Evolutionary conservation across 768 basidiomycete species (phyloP).

Genomic region (Polyporus arcularius): DNA sequence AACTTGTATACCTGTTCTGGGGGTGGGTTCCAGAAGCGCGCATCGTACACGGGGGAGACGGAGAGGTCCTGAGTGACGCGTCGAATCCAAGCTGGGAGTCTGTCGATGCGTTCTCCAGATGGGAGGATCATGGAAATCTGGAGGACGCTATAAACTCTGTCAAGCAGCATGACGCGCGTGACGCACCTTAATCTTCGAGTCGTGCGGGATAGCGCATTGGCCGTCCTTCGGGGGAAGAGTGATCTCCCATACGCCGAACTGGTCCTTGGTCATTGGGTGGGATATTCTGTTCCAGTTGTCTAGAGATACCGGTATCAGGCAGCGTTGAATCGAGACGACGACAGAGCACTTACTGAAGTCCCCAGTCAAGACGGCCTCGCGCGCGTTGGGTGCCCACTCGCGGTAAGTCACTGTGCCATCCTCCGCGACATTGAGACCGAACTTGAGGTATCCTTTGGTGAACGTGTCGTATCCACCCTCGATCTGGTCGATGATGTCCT

Average conservation of each 20-base stretch:
- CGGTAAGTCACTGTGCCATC: conserved; percentile 78
- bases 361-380: conserved; percentile 82
- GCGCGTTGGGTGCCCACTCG: conserved; percentile 96
- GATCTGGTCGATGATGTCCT: conserved; percentile 65
- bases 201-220: conserved; percentile 84
- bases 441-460: conserved; percentile 76
- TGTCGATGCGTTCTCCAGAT: conserved; percentile 79
- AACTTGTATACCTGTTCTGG: conserved; percentile 70
- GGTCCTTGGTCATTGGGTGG: conserved; percentile 83
- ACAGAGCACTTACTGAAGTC: conserved; percentile 83
- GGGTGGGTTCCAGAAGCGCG: conserved; percentile 98
- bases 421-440: conserved; percentile 72
- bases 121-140: conserved; percentile 93
- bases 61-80: conserved; percentile 93
- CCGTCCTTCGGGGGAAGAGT: conserved; percentile 70
- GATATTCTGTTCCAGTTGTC: conserved; percentile 87
- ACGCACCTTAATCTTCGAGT: conserved; percentile 88
- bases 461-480: conserved; percentile 87
- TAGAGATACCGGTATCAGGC: conserved; percentile 31
- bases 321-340: neutral
- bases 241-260: conserved; percentile 91
- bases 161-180: too few species aligned
- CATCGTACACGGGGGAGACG: conserved; percentile 91
- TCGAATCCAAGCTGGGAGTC: conserved; percentile 90
- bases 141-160: neutral